These are phyloP conservation scores for Hymenoscyphus fructigenus DNA, from an alignment of 2,329 filamentous ascomycete species.

Conservation along the genomic window DNA sequence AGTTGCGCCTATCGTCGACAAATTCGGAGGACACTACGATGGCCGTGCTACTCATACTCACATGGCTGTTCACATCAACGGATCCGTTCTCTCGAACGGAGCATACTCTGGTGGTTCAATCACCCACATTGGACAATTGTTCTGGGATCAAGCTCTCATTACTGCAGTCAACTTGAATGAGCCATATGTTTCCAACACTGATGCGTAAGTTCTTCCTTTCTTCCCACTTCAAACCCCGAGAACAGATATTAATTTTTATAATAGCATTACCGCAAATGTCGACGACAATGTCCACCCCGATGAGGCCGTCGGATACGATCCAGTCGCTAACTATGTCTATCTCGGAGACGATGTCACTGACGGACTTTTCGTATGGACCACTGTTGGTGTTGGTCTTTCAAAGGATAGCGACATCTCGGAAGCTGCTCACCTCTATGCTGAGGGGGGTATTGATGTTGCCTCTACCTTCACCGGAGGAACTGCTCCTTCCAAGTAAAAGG, in stretches of 20 bases:
- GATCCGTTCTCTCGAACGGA: conserved; percentile 40
- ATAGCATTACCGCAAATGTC: conserved; percentile 43
- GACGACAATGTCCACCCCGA: conserved; percentile 47
- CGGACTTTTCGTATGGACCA: conserved; percentile 55
- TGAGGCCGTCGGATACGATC: conserved; percentile 39
- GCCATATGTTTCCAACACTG: conserved; percentile 48
- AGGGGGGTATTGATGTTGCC: neutral
- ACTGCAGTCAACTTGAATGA: conserved; percentile 46
- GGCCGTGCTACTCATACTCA: conserved; percentile 49
- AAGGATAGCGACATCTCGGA: conserved; percentile 33
- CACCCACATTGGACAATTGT: conserved; percentile 62
- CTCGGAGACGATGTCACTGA: conserved; percentile 53
- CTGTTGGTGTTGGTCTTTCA: conserved; percentile 38
- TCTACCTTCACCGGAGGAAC: neutral
- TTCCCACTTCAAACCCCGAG: conserved; percentile 31
- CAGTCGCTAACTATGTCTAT: conserved; percentile 48
- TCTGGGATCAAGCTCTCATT: conserved; percentile 61
- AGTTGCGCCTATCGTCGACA: conserved; percentile 41
- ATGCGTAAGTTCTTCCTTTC: too few relatives aligned
- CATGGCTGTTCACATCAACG: conserved; percentile 44
- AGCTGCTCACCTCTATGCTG: neutral
- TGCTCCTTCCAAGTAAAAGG: neutral
- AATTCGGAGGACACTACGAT: conserved; percentile 45
- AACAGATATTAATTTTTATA: neutral
- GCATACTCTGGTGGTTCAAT: conserved; percentile 50